These are phyloP conservation scores for Albophoma yamanashiensis DNA, from an alignment of 2,329 filamentous ascomycete species.

Conservation along the genomic window DNA sequence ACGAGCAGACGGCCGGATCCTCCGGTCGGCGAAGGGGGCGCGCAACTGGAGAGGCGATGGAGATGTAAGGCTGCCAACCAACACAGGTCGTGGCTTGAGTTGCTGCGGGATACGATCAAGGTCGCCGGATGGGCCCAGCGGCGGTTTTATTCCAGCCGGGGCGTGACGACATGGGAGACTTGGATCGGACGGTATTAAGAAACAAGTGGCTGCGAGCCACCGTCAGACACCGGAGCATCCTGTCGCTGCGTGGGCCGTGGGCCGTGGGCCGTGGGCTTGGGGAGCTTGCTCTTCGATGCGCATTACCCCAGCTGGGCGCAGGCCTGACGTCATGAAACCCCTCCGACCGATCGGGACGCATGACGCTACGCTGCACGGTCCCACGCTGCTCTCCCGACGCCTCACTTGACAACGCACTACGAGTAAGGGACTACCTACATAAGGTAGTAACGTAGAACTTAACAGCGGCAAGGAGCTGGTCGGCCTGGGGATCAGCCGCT, in stretches of 20 bases:
- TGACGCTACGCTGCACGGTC: slow-evolving; percentile 7
- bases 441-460: too few species aligned
- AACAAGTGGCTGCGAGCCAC: neutral
- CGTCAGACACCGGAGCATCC: neutral
- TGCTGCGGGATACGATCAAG: neutral
- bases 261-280: too few species aligned
- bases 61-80: neutral
- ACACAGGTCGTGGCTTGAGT: neutral
- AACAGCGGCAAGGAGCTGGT: too few species aligned
- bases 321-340: slow-evolving; percentile 13
- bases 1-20: neutral
- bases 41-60: neutral
- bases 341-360: slow-evolving; percentile 6
- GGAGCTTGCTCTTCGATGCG: neutral
- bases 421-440: too few species aligned
- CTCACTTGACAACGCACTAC: too few species aligned
- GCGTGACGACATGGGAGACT: neutral
- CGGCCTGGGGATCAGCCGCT: neutral
- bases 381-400: neutral
- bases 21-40: neutral
- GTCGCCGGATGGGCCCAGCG: neutral
- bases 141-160: neutral
- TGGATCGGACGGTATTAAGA: neutral
- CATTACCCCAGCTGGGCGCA: slow-evolving; percentile 1
- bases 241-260: neutral